phyloP scores from a whole-genome alignment of 495 filamentous ascomycete genomes.

The Penicillium lagena region DNA sequence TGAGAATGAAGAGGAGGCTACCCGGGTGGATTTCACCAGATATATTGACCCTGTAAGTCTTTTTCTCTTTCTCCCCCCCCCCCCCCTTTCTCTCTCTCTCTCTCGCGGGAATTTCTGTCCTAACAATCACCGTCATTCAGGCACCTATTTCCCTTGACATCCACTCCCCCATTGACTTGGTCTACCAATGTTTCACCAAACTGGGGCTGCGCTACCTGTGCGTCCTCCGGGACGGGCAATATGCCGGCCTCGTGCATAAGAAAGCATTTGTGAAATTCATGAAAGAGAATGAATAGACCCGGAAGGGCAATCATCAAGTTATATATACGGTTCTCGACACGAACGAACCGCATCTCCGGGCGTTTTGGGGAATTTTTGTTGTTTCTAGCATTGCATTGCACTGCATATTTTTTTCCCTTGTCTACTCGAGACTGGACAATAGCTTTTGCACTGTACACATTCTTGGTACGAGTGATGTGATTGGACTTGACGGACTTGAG shows the following conservation, averaged over 20 bases:
- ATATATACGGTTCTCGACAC: too few species aligned
- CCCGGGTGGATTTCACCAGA: conserved; percentile 66
- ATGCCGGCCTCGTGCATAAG: conserved; percentile 91
- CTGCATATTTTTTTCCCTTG: not conserved
- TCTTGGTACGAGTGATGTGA: not conserved
- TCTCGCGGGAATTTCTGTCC: not conserved
- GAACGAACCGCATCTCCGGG: not conserved
- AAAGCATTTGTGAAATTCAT: conserved; percentile 96
- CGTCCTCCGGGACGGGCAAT: conserved; percentile 75
- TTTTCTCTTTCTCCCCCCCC: too few species aligned
- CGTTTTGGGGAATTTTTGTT: not conserved
- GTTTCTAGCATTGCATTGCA: conserved; percentile 16
- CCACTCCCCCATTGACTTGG: conserved; percentile 85
- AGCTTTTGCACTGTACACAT: not conserved
- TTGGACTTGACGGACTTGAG: not conserved
- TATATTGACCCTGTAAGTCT: conserved; percentile 76
- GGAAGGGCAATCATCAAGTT: too few species aligned
- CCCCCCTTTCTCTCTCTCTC: too few species aligned
- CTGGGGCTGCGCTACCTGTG: conserved; percentile 89
- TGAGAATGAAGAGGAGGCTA: conserved; percentile 25
- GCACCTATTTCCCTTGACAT: conserved; percentile 86
- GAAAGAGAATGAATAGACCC: conserved; percentile 61
- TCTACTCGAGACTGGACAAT: not conserved
- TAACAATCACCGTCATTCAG: conserved; percentile 20
- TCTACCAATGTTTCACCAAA: conserved; percentile 96